Percentiles rank a stretch among this genome's conserved stretches.
Evolutionary conservation across 129 eudicot genomes (phyloP).

Genomic region (Centrapalus pauciflorus): DNA sequence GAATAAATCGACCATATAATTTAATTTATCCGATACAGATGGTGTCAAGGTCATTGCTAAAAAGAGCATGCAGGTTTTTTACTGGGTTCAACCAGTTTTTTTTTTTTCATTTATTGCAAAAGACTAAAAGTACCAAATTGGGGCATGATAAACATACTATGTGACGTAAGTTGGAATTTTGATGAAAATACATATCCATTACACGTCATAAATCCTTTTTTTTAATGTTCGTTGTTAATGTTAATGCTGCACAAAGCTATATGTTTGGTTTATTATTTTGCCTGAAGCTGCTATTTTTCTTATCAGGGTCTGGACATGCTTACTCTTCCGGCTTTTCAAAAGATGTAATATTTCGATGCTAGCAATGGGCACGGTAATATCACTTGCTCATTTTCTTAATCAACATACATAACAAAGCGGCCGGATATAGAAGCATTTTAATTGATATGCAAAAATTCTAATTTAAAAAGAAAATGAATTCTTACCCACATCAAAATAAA

Average conservation of each 20-base stretch:
- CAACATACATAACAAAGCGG: background rate
- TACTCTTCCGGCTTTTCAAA: conserved; percentile 78
- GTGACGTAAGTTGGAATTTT: too few relatives aligned
- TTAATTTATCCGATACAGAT: too few relatives aligned
- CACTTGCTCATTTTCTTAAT: background rate
- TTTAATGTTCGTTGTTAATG: too few relatives aligned
- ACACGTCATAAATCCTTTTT: too few relatives aligned
- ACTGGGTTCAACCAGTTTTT: too few relatives aligned
- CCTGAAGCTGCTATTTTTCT: conserved; percentile 13
- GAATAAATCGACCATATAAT: too few relatives aligned
- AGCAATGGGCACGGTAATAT: conserved; percentile 81
- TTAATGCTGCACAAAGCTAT: too few relatives aligned
- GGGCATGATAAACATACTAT: too few relatives aligned
- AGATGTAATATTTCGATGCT: conserved; percentile 89
- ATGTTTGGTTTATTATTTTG: background rate
- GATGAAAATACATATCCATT: too few relatives aligned
- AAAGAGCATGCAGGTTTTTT: too few relatives aligned
- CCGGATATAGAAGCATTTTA: background rate
- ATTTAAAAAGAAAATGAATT: background rate
- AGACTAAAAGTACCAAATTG: too few relatives aligned
- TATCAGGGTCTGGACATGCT: conserved; percentile 92
- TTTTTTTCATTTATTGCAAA: background rate
- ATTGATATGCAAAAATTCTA: background rate
- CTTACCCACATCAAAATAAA: background rate
- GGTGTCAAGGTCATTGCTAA: too few relatives aligned